These are phyloP conservation scores for Pseudotsuga menziesii DNA, from an alignment of 75 land plant species.

Conservation along the genomic window DNA sequence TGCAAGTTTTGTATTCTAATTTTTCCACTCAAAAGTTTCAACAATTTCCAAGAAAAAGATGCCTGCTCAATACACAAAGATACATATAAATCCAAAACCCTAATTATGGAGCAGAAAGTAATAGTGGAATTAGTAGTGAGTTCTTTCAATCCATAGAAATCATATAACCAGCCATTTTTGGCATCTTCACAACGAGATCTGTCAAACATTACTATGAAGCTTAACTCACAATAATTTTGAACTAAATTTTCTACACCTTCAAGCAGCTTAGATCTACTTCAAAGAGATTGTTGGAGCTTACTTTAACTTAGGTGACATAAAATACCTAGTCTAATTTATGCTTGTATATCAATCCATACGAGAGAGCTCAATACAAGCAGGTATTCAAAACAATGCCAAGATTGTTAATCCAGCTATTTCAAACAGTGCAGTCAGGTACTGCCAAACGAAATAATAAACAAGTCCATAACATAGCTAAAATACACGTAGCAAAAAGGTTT, in stretches of 20 bases:
- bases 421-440: not conserved
- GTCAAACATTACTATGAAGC: not conserved
- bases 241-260: not conserved
- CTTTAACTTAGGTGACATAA: not conserved
- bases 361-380: not conserved
- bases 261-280: not conserved
- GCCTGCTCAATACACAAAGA: not conserved
- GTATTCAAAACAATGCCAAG: not conserved
- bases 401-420: not conserved
- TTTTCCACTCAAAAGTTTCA: not conserved
- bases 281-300: not conserved
- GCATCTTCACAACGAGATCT: not conserved
- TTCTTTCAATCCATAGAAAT: no score
- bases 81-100: not conserved
- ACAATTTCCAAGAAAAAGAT: not conserved
- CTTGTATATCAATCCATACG: not conserved
- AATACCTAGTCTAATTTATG: not conserved
- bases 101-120: not conserved
- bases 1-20: not conserved
- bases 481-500: not conserved
- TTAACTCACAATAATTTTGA: not conserved
- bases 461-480: not conserved
- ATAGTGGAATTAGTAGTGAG: no score
- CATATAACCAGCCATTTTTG: no score
- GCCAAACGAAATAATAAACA: not conserved